These are phyloP conservation scores for Polyporus arcularius DNA, from an alignment of 768 basidiomycete genomes.

Conservation along the genomic window DNA sequence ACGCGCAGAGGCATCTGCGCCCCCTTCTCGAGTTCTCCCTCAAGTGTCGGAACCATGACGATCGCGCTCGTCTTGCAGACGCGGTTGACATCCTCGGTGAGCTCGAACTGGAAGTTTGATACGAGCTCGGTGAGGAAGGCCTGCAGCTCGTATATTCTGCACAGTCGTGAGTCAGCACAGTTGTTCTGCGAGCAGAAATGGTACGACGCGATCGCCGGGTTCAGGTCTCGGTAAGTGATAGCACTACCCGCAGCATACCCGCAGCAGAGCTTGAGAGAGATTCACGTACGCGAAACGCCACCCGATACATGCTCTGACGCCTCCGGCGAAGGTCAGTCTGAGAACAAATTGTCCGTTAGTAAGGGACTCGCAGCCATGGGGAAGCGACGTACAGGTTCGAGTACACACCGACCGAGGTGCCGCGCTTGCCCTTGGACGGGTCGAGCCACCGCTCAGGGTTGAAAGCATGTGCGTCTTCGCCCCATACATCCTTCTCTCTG, in stretches of 20 bases:
- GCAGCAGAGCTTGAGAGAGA: background rate
- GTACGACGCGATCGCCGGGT: background rate
- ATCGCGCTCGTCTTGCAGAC: slow-evolving; percentile 32
- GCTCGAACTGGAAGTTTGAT: slow-evolving; percentile 51
- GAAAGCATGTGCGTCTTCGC: slow-evolving; percentile 32
- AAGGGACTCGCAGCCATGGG: background rate
- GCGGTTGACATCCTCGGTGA: slow-evolving; percentile 30
- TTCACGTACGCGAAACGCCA: slow-evolving; percentile 26
- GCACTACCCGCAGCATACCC: slow-evolving; percentile 1
- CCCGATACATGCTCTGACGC: slow-evolving; percentile 29
- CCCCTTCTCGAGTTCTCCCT: slow-evolving; percentile 33
- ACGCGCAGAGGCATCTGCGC: slow-evolving; percentile 35
- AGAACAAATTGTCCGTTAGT: background rate
- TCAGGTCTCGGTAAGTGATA: background rate
- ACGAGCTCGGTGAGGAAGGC: slow-evolving; percentile 59
- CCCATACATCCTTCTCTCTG: slow-evolving; percentile 33
- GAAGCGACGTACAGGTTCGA: slow-evolving; percentile 44
- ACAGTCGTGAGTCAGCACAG: background rate
- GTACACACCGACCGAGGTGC: slow-evolving; percentile 45
- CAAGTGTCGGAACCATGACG: slow-evolving; percentile 38
- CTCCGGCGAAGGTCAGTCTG: slow-evolving; percentile 30
- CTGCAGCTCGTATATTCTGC: slow-evolving; percentile 48
- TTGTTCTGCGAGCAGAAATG: background rate
- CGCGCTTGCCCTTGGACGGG: slow-evolving; percentile 32
- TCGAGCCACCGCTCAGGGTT: slow-evolving; percentile 33